Evolutionary conservation across 768 basidiomycete species (phyloP).

Genomic region (Russula sp.): DNA sequence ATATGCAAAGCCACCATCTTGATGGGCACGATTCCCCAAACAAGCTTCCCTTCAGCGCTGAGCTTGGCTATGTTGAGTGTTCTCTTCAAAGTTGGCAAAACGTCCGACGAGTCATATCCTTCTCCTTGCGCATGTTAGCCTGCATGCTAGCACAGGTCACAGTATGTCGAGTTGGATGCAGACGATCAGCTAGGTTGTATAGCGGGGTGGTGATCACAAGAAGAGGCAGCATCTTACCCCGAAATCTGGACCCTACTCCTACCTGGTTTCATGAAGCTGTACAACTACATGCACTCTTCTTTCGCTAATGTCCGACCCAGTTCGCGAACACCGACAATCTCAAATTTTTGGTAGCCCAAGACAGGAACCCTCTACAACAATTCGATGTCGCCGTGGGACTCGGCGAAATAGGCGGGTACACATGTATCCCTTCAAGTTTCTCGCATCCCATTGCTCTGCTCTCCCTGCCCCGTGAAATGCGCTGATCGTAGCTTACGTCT

Average conservation of each 20-base stretch:
- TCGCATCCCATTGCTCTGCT: background rate
- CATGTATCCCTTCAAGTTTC: too few relatives aligned
- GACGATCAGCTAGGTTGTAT: constrained; percentile 64
- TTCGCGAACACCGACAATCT: constrained; percentile 70
- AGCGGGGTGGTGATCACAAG: background rate
- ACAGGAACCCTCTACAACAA: constrained; percentile 61
- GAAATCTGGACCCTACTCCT: constrained; percentile 80
- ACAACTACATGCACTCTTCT: background rate
- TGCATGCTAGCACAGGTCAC: background rate
- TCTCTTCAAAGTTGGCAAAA: too few relatives aligned
- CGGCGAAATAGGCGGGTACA: constrained; percentile 80
- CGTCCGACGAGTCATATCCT: too few relatives aligned
- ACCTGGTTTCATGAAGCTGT: constrained; percentile 23
- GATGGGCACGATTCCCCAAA: constrained; percentile 67
- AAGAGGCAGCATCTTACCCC: constrained; percentile 65
- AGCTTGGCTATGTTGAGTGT: constrained; percentile 86
- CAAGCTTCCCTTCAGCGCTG: constrained; percentile 66
- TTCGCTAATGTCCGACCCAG: constrained; percentile 32
- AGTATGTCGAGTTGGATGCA: constrained; percentile 85
- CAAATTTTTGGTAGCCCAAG: constrained; percentile 70
- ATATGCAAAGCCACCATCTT: constrained; percentile 59
- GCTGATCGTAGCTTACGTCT: background rate
- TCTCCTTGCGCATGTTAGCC: too few relatives aligned
- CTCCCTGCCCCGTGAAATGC: background rate
- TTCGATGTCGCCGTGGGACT: constrained; percentile 59